A percentile compares a stretch with the other conserved stretches of the same genome.
phyloP scores from a whole-genome alignment of 129 eudicot genomes.

The Scalesia atractyloides region DNA sequence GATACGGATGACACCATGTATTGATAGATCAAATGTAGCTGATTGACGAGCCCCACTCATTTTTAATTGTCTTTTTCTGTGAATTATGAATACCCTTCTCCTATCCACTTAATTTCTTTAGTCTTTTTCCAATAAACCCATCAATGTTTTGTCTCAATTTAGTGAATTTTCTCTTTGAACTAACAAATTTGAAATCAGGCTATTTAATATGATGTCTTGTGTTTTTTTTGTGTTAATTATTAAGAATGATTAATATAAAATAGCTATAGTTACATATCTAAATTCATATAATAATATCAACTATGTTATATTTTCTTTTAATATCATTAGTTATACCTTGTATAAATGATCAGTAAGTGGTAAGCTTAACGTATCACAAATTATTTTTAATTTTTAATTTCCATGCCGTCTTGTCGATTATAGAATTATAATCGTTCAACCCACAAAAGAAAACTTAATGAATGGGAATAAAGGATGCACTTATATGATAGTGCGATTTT shows the following conservation, averaged over 20 bases:
- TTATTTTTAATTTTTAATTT: no score
- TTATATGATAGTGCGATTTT: no score
- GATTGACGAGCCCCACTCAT: slow-evolving; percentile 22
- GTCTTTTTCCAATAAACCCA: slow-evolving; percentile 15
- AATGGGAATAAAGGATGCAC: no score
- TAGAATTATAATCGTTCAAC: no score
- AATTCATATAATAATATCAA: background rate
- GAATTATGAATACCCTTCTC: slow-evolving; percentile 39
- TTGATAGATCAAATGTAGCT: slow-evolving; percentile 23
- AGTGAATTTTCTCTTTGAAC: slow-evolving; percentile 20
- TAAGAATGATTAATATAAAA: background rate
- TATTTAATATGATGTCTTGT: slow-evolving; percentile 9
- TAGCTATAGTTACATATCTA: background rate
- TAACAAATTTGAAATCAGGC: slow-evolving; percentile 17
- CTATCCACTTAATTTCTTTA: slow-evolving; percentile 24
- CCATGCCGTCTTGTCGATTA: no score
- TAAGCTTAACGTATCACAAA: no score
- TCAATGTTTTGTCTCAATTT: slow-evolving; percentile 24
- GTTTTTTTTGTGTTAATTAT: background rate
- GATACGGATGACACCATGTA: background rate
- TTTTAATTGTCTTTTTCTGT: slow-evolving; percentile 15
- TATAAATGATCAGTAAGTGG: no score
- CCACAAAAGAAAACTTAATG: no score
- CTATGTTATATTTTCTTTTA: background rate
- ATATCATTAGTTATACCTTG: no score